Evolutionary conservation across 805 yeast species (phyloP).

Genomic region (Zygoascus bituminiphila): DNA sequence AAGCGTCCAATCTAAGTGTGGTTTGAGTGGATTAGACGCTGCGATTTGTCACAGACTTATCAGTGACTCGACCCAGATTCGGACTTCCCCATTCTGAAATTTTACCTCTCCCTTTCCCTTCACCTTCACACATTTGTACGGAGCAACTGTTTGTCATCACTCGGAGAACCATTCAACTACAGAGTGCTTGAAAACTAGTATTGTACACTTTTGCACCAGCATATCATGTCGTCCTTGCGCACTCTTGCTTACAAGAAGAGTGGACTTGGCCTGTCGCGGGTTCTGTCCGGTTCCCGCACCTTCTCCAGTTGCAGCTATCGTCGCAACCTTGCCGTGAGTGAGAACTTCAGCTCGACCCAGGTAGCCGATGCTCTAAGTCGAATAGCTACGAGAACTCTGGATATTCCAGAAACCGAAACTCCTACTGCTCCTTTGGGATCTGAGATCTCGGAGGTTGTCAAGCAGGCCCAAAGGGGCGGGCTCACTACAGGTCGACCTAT

Average conservation of each 20-base stretch:
- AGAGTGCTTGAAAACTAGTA: too few species aligned
- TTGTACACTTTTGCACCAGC: too few species aligned
- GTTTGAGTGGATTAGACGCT: too few species aligned
- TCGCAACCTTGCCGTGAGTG: background rate
- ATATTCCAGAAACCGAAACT: slow-evolving; percentile 8
- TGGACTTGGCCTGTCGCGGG: too few species aligned
- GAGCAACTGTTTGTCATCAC: too few species aligned
- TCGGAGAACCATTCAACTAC: too few species aligned
- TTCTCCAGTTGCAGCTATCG: background rate
- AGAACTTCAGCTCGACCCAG: slow-evolving; percentile 3
- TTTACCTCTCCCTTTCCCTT: too few species aligned
- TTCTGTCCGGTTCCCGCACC: background rate
- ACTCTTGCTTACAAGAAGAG: background rate
- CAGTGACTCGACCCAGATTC: too few species aligned
- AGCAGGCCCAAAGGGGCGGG: slow-evolving; percentile 14
- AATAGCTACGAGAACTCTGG: slow-evolving; percentile 10
- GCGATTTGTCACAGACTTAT: too few species aligned
- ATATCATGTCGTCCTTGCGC: background rate
- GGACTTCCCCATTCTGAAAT: too few species aligned
- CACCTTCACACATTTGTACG: too few species aligned
- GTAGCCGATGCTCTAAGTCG: slow-evolving; percentile 16
- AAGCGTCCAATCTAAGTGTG: too few species aligned
- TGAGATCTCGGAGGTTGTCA: slow-evolving; percentile 15
- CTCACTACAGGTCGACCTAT: slow-evolving; percentile 55
- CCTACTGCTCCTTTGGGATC: slow-evolving; percentile 20